These are phyloP conservation scores for Plasmodiophora brassicae DNA, from an alignment of 208 protist genomes.

Conservation along the genomic window DNA sequence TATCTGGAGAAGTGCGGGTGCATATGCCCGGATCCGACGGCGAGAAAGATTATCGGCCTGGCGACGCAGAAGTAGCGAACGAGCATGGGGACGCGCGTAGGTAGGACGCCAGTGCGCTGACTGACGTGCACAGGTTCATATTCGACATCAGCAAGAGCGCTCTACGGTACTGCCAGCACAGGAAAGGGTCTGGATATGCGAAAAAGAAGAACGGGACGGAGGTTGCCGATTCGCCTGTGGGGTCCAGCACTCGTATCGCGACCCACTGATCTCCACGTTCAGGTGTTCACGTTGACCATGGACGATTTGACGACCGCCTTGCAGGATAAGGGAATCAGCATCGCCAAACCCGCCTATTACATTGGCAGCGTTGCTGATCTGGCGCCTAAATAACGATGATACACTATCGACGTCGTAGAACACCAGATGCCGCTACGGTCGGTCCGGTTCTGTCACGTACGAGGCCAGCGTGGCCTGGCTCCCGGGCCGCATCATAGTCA, in stretches of 20 bases:
- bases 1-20: background rate
- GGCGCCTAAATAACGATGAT: background rate
- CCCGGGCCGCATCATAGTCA: too few relatives aligned
- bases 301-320: background rate
- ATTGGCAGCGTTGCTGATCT: background rate
- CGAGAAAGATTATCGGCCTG: background rate
- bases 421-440: too few relatives aligned
- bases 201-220: conserved; percentile 19
- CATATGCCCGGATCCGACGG: background rate
- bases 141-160: background rate
- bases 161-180: conserved; percentile 10
- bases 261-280: too few relatives aligned
- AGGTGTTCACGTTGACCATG: conserved; percentile 11
- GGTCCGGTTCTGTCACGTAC: too few relatives aligned
- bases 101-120: background rate
- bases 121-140: background rate
- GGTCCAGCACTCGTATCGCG: too few relatives aligned
- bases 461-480: too few relatives aligned
- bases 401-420: too few relatives aligned
- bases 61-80: background rate
- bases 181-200: background rate
- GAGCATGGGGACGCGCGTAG: too few relatives aligned
- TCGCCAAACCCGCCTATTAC: conserved; percentile 7
- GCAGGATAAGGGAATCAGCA: background rate
- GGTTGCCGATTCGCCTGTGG: too few relatives aligned